Conservation (phyloP, 306 rosid species). For the Quercus engelmannii region DNA sequence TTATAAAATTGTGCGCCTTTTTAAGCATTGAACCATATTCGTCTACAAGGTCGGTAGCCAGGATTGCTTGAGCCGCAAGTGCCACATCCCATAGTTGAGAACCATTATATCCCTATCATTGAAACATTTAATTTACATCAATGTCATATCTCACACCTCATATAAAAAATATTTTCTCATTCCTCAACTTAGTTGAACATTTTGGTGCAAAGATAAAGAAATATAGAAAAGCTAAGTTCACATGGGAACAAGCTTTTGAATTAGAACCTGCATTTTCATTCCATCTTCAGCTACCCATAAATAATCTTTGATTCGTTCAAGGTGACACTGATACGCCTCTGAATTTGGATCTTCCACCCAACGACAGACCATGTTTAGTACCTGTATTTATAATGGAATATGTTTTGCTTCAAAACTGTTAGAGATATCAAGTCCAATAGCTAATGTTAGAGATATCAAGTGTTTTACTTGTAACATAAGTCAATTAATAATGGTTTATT, state of each 20-base stretch:
- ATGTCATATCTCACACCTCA: background rate
- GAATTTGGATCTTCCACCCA: conserved; percentile 75
- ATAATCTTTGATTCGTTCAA: conserved; percentile 75
- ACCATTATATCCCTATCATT: conserved; percentile 63
- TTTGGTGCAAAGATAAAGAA: background rate
- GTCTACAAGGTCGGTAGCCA: conserved; percentile 46
- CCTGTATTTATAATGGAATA: conserved; percentile 20
- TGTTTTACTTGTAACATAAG: too few species aligned
- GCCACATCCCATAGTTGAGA: conserved; percentile 73
- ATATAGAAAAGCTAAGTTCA: background rate
- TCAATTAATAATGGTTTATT: too few species aligned
- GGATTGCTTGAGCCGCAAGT: conserved; percentile 66
- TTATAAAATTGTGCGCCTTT: conserved; percentile 56
- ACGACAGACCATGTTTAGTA: conserved; percentile 77
- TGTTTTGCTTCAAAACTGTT: too few species aligned
- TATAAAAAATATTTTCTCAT: background rate
- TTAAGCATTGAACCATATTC: conserved; percentile 52
- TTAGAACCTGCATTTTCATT: conserved; percentile 77
- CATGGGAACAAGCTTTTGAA: background rate
- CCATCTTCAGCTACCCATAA: conserved; percentile 90
- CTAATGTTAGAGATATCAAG: too few species aligned
- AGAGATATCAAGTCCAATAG: too few species aligned
- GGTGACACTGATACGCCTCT: conserved; percentile 55
- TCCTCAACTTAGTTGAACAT: background rate
- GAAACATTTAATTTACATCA: background rate